Conservation (phyloP, 768 basidiomycete genomes). For the Leucosporidium creatinivorum region DNA sequence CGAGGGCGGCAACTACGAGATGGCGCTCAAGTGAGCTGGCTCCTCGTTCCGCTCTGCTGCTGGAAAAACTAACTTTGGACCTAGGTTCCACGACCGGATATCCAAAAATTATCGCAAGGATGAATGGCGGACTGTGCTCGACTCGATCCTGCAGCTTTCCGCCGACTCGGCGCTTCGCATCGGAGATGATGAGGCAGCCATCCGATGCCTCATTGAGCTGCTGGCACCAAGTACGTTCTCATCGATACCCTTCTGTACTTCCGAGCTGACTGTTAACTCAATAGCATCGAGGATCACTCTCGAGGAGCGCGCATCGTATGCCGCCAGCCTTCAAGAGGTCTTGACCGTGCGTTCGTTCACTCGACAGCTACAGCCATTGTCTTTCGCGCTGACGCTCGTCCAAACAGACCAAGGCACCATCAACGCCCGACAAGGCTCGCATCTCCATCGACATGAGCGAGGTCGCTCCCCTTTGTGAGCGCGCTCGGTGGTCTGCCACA, state of each 20-base stretch:
- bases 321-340: constrained; percentile 66
- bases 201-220: constrained; percentile 74
- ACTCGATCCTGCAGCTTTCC: constrained; percentile 68
- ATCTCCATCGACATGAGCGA: constrained; percentile 43
- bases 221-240: constrained; percentile 57
- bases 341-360: constrained; percentile 51
- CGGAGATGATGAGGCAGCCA: constrained; percentile 66
- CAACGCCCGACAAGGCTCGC: constrained; percentile 45
- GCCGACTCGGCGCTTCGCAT: constrained; percentile 72
- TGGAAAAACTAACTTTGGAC: background rate
- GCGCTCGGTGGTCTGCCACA: constrained; percentile 33
- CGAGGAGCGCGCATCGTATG: constrained; percentile 43
- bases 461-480: constrained; percentile 55
- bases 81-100: constrained; percentile 87
- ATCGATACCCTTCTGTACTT: background rate
- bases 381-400: background rate
- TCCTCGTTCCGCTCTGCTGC: background rate
- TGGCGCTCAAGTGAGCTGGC: constrained; percentile 66
- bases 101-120: constrained; percentile 80
- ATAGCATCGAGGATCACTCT: constrained; percentile 12
- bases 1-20: constrained; percentile 69
- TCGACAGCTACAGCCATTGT: background rate
- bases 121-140: constrained; percentile 66
- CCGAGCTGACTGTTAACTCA: background rate
- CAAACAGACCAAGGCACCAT: constrained; percentile 62